Evolutionary conservation across 768 basidiomycete species (phyloP), one percentile per base, ranked within the genome.

Genomic region (Trametes coccinea): DNA sequence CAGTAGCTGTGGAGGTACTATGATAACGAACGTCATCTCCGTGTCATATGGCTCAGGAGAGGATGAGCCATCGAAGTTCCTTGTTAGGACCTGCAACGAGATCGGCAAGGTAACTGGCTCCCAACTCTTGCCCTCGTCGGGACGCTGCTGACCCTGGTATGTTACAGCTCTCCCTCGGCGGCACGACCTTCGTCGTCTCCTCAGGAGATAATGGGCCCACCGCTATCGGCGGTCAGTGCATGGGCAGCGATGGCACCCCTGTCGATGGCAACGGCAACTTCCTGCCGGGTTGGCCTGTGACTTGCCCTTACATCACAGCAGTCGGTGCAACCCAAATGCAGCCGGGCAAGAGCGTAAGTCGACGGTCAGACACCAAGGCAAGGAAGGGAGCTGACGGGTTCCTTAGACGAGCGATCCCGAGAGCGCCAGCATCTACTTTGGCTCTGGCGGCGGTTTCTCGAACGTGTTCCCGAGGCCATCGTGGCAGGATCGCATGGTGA

Each of bases 261-360:
- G 22, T 22, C 22, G 22, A 22, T 22, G 22, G 5, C 44, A 73
- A 72, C 39, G 69, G 41, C 9, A 66, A 68, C 30, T 81, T 82
- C 70, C 76, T 74, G 59, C 80, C 78, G 0, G 57, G 33, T 11
- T 80, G 79, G 73, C 80, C 80, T 1, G 71, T 58, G 31, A 71
- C 74, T 8, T 81, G 80, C 41, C 76, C 81, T 17, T 81, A 71
- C 54, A 66, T 82, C 33, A 72, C 66, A n/a, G 49, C 65, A 3
- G 70, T 77, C 57, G 73, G 77, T 37, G 67, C 73, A n/a, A 78
- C 77, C 10, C 74, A 76, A 61, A 56, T 77, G n/a, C 68, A 70
- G 16, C 70, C 72, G 5, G 34, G 34, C 34, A 37, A 37, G 34
- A 11, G 34, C 11, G 34, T 37, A 37, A 37, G 34, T 37, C 11